These are phyloP conservation scores for Mortierella sp. DNA, from an alignment of 371 early-diverging fungal genomes.

Conservation along the genomic window DNA sequence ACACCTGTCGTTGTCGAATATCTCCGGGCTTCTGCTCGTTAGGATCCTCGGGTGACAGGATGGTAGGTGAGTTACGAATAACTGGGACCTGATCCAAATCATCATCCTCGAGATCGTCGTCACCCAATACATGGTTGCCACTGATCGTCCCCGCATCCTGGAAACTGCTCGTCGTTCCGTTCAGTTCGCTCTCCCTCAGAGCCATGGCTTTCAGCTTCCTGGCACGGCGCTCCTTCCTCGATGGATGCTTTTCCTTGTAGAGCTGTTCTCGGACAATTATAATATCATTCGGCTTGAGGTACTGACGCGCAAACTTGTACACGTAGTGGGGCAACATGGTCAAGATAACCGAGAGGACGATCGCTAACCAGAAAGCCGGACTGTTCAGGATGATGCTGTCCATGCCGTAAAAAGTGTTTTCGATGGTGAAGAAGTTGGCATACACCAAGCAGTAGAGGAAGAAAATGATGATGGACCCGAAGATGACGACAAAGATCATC, in stretches of 20 bases:
- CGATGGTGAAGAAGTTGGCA: constrained; percentile 48
- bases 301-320: constrained; percentile 64
- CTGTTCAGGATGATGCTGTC: constrained; percentile 58
- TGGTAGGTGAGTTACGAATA: constrained; percentile 46
- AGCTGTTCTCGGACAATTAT: constrained; percentile 68
- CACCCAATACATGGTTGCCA: constrained; percentile 30
- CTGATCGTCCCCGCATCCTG: constrained; percentile 21
- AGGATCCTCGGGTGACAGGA: constrained; percentile 45
- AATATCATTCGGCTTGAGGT: constrained; percentile 67
- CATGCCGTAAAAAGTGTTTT: constrained; percentile 55
- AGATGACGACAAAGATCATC: constrained; percentile 69
- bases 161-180: constrained; percentile 32
- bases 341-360: constrained; percentile 56
- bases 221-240: constrained; percentile 45
- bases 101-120: constrained; percentile 42
- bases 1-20: constrained; percentile 45
- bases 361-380: constrained; percentile 63
- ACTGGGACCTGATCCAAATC: constrained; percentile 42
- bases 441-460: constrained; percentile 60
- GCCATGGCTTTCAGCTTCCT: constrained; percentile 42
- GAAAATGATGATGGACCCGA: constrained; percentile 64
- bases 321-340: constrained; percentile 69
- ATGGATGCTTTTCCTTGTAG: constrained; percentile 45
- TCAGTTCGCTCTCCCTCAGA: constrained; percentile 26
- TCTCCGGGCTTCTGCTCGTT: constrained; percentile 31